Conservation (phyloP, 148 eudicot species). For the Beta vulgaris region DNA sequence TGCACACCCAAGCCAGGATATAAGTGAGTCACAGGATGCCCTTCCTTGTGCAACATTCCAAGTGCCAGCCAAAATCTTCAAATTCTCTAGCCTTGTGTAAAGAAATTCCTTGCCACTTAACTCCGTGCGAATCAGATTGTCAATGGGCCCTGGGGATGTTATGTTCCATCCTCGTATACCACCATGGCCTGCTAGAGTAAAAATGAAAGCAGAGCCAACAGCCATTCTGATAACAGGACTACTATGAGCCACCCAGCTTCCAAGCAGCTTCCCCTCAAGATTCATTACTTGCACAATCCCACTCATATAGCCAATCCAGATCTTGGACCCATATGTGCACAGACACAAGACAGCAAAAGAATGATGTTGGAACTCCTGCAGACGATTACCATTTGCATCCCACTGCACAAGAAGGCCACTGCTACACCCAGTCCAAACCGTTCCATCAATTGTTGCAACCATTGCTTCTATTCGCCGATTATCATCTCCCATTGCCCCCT, state of each 20-base stretch:
- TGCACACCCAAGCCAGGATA: conserved; percentile 85
- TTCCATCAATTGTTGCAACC: conserved; percentile 60
- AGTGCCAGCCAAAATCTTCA: conserved; percentile 83
- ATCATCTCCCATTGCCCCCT: conserved; percentile 86
- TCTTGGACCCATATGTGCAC: conserved; percentile 66
- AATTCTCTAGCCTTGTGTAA: conserved; percentile 70
- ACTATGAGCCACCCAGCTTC: conserved; percentile 75
- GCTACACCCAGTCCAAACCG: conserved; percentile 80
- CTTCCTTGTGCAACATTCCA: conserved; percentile 98
- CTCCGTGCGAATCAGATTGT: conserved; percentile 60
- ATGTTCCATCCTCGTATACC: conserved; percentile 94
- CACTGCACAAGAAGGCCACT: conserved; percentile 88
- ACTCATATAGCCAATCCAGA: conserved; percentile 89
- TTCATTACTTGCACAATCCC: conserved; percentile 75
- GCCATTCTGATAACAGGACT: conserved; percentile 66
- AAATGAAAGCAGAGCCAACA: conserved; percentile 68
- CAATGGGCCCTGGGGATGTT: conserved; percentile 82
- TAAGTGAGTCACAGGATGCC: conserved; percentile 76
- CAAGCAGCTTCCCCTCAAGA: conserved; percentile 69
- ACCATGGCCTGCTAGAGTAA: conserved; percentile 84
- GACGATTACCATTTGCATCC: conserved; percentile 94
- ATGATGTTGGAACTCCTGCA: conserved; percentile 68
- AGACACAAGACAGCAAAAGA: conserved; percentile 62
- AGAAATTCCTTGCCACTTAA: conserved; percentile 72
- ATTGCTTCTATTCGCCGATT: conserved; percentile 71